Conservation (phyloP, 495 filamentous ascomycete genomes). For the Podospora pseudocomata region DNA sequence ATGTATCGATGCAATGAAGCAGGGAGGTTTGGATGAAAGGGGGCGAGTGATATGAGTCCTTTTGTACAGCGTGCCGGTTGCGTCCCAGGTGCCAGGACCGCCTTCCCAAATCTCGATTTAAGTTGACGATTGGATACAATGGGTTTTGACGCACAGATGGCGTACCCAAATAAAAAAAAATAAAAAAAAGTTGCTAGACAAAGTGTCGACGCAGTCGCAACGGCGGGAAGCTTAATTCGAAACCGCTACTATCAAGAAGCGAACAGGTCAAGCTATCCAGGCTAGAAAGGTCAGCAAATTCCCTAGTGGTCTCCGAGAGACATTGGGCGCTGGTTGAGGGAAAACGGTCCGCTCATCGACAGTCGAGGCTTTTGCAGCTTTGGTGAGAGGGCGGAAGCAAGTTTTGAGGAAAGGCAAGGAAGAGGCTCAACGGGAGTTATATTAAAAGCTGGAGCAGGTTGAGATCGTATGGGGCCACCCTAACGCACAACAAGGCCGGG, state of each 20-base stretch:
- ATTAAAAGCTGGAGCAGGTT: constrained; percentile 26
- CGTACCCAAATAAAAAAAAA: constrained; percentile 16
- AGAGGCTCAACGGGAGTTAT: constrained; percentile 30
- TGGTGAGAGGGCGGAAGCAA: neutral
- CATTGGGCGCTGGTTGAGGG: constrained; percentile 5
- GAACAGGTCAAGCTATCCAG: constrained; percentile 21
- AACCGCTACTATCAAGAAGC: constrained; percentile 16
- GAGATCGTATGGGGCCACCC: constrained; percentile 14
- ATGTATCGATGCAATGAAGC: constrained; percentile 1
- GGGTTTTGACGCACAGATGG: constrained; percentile 25
- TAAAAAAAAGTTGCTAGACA: constrained; percentile 18
- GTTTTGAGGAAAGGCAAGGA: constrained; percentile 6
- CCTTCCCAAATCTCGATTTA: constrained; percentile 8
- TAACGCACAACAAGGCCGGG: constrained; percentile 33
- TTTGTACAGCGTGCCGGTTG: constrained; percentile 10
- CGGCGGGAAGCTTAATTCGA: constrained; percentile 24
- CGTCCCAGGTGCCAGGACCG: constrained; percentile 15
- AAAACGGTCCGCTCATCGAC: constrained; percentile 9
- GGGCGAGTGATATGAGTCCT: constrained; percentile 20
- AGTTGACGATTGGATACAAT: constrained; percentile 20
- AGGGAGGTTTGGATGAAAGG: constrained; percentile 8
- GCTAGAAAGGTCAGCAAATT: constrained; percentile 8
- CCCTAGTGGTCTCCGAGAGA: constrained; percentile 2
- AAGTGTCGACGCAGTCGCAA: constrained; percentile 20
- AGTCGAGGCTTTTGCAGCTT: neutral